A percentile compares a stretch with the other conserved stretches of the same genome.
Evolutionary conservation across 2,329 filamentous ascomycete genomes (phyloP).

Genomic region (Ceratocystiopsis minuta): DNA sequence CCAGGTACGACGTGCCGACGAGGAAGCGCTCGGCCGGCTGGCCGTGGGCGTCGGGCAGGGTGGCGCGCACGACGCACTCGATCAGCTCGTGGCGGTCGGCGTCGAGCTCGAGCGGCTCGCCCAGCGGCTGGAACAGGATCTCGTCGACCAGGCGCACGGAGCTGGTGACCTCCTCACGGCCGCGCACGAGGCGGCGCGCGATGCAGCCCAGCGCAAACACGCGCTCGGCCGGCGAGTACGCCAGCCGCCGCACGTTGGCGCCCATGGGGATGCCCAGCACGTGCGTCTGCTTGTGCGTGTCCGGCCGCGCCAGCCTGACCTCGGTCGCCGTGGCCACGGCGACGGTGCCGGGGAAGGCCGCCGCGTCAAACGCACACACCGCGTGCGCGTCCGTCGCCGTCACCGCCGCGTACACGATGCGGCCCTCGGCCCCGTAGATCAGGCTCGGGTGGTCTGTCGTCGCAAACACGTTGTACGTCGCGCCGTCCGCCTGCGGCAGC

Average conservation of each 20-base stretch:
- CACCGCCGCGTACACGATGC: conserved; percentile 83
- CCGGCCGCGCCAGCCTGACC: conserved; percentile 64
- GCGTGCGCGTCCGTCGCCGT: conserved; percentile 72
- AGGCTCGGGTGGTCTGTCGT: conserved; percentile 88
- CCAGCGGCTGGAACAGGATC: conserved; percentile 64
- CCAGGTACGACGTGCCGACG: conserved; percentile 70
- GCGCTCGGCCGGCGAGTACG: conserved; percentile 63
- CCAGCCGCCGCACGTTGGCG: conserved; percentile 71
- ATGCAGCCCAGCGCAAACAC: conserved; percentile 81
- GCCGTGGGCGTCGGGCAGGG: conserved; percentile 42
- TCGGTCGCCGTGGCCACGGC: conserved; percentile 61
- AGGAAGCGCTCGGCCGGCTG: conserved; percentile 59
- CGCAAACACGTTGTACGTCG: conserved; percentile 65
- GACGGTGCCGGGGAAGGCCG: conserved; percentile 64
- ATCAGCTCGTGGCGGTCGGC: conserved; percentile 46
- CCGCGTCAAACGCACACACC: conserved; percentile 66
- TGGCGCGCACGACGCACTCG: conserved; percentile 65
- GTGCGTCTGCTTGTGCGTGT: conserved; percentile 73
- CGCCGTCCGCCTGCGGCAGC: conserved; percentile 44
- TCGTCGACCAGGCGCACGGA: conserved; percentile 86
- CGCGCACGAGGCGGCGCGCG: conserved; percentile 48
- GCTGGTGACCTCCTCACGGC: conserved; percentile 59
- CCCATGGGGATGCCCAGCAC: conserved; percentile 62
- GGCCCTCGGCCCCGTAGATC: conserved; percentile 76
- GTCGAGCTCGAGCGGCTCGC: conserved; percentile 45